These are phyloP conservation scores for Paramecium primaurelia DNA, from an alignment of 73 alveolate genomes.

Conservation along the genomic window DNA sequence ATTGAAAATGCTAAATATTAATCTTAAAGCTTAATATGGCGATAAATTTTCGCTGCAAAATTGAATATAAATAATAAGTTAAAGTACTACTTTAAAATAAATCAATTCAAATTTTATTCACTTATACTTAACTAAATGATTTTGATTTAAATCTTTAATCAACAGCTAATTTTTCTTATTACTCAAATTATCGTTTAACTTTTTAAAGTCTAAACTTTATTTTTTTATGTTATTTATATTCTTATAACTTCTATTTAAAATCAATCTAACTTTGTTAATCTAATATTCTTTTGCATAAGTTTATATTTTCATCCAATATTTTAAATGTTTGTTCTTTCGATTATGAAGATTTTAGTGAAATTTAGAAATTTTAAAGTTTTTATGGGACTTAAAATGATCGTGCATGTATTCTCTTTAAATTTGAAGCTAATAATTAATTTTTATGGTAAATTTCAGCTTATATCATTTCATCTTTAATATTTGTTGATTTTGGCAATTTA, in stretches of 20 bases:
- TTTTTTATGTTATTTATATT: not conserved
- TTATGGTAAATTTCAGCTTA: not conserved
- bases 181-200: not conserved
- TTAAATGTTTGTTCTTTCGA: not conserved
- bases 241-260: not conserved
- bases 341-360: not conserved
- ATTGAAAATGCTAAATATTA: not conserved
- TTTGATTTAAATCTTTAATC: not conserved
- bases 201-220: not conserved
- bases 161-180: not conserved
- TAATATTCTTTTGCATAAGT: not conserved
- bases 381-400: not conserved
- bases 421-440: not conserved
- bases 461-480: not conserved
- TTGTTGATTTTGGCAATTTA: not conserved
- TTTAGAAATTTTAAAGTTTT: not conserved
- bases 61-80: not conserved
- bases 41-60: slow-evolving; percentile 1
- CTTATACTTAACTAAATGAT: not conserved
- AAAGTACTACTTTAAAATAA: not conserved
- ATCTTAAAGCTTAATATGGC: slow-evolving; percentile 34
- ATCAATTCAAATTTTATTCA: not conserved
- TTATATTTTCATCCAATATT: not conserved
- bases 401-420: not conserved
- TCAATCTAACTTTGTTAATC: not conserved